A percentile compares a stretch with the other conserved stretches of the same genome.
Conservation (phyloP, 495 filamentous ascomycete genomes). For the Astrothelium macrocarpum region DNA sequence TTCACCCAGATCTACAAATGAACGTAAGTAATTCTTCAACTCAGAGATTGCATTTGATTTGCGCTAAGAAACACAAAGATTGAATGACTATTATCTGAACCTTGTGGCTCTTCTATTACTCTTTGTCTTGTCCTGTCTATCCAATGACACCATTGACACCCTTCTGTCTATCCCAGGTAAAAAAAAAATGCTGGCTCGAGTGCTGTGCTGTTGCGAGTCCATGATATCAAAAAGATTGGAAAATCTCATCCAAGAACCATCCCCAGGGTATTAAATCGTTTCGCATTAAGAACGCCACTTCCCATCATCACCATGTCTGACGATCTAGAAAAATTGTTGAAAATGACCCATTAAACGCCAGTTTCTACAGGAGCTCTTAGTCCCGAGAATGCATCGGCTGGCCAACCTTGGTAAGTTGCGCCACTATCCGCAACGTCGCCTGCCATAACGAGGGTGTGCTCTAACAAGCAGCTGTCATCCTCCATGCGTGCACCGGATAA, state of each 20-base stretch:
- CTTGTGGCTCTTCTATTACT: not conserved
- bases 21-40: not conserved
- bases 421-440: conserved; percentile 39
- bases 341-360: not conserved
- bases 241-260: not conserved
- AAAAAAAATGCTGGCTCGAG: not conserved
- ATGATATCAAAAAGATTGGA: not conserved
- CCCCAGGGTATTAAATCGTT: not conserved
- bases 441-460: conserved; percentile 40
- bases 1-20: too few species aligned
- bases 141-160: not conserved
- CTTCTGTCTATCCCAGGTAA: not conserved
- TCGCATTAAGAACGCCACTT: not conserved
- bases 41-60: not conserved
- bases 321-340: not conserved
- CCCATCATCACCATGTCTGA: not conserved
- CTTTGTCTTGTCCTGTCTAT: not conserved
- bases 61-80: not conserved
- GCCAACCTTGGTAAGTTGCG: conserved; percentile 39
- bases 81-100: not conserved
- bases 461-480: conserved; percentile 36
- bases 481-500: conserved; percentile 38
- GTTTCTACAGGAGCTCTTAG: not conserved
- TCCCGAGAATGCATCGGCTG: conserved; percentile 32
- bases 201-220: not conserved